Evolutionary conservation across 1,284 basidiomycete species (phyloP), one percentile per base, ranked within the genome.

Genomic region (Pholiota adiposa): DNA sequence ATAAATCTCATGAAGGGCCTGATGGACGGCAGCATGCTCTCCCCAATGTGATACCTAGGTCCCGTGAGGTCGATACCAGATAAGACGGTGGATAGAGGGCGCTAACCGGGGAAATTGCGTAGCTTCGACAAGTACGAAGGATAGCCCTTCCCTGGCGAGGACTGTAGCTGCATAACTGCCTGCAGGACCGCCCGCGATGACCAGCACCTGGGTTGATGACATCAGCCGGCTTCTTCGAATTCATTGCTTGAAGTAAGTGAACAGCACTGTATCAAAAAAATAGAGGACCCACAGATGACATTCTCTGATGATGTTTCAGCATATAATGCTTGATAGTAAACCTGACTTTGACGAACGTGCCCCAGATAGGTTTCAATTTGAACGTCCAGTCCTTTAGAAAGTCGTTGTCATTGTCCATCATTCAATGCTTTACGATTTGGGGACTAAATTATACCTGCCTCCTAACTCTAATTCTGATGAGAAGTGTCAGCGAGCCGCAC

Each of bases 11-110:
- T 62, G 65, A 78, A 80, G n/a, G 73, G 71, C 14, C 76, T 73
- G 46, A 79, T 71, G 0, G 79, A 79, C 0, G 80, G 75, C 7
- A 82, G 70, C 75, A 81, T 77, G 54, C 77, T 79, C 63, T 82
- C 80, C 14, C 80, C 80, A 21, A 82, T 75, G 65, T 81, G 80
- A 61, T 81, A 80, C 40, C 78, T 75, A 27, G 33, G 33, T 41
- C 23, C 7, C 21, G 18, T 53, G 23, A 23, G 36, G n/a, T 27
- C 8, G n/a, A 21, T 5, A 27, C 6, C 3, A 18, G 25, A 36
- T 53, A 53, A 19, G 4, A 3, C 25, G 21, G 19, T 1, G 36
- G 8, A 21, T 16, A 4, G 0, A 25, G 19, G 23, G 34, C 36
- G 14, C 16, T 18, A 18, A 53, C 51, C 51, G 31, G 4, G 51